Base-by-base conservation (phyloP, 1,284 basidiomycete genomes). In the Amylostereum chailletii region DNA sequence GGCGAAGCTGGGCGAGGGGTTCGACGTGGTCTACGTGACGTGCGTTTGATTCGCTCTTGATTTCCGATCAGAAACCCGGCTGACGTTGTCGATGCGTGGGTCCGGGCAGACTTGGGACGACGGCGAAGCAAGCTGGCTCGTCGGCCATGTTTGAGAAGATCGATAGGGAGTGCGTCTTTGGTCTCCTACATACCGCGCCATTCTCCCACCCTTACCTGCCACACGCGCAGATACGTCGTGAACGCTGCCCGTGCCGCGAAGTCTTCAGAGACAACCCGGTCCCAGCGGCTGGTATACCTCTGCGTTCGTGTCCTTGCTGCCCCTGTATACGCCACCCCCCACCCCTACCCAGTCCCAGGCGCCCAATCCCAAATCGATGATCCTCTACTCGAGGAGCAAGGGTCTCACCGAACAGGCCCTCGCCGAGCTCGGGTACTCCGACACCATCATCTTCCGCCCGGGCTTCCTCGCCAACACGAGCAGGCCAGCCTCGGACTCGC, bases 361-460 rank as follows among this genome's bases (percentile, higher is more conserved):
- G 3, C 76, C 82, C 10, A 66, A 77, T 58, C 53, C 77, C 0
- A 65, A 62, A 0, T 79, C 83, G 2, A 54, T 47, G 0, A 71
- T 80, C 55, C 65, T 82, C 5, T 87, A 83, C 53, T 30, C 65
- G 2, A 74, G 80, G 67, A 81, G 76, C 59, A 90, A 90, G 64
- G 88, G 86, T 8, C 63, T 82, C 37, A 90, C 89, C 0, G 89
- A 91, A 62, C 67, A 77, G 46, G 82, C 67, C 0, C 68, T 91
- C 7, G 81, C 85, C 0, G 64, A 61, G 2, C 62, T 89, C 4
- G 83, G 82, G 6, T 91, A 87, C 61, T 59, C 65, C 7, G 82
- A 88, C 43, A 79, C 79, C 0, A 77, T 89, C 54, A 62, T 88
- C 44, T 81, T 88, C 64, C 72, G 81, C 11, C 86, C 89, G 0